Conservation (phyloP, 2,329 filamentous ascomycete genomes). For the Microcyclospora pomicola region DNA sequence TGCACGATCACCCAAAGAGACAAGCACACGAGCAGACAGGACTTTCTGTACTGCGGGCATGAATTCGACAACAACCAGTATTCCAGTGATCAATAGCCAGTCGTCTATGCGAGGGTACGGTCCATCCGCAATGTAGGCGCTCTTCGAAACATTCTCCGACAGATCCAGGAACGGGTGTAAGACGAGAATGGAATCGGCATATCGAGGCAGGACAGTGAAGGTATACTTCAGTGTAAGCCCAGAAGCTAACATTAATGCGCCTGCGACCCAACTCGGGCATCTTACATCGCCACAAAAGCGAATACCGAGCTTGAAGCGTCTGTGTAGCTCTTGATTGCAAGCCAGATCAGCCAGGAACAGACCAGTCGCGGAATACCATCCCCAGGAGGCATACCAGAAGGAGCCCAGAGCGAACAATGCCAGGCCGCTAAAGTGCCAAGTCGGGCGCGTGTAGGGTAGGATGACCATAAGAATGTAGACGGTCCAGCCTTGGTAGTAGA, state of each 20-base stretch:
- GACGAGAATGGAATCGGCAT: conserved; percentile 10
- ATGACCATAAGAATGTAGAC: conserved; percentile 36
- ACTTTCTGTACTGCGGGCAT: conserved; percentile 6
- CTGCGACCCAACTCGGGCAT: conserved; percentile 10
- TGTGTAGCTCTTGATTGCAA: conserved; percentile 6
- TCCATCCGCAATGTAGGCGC: conserved; percentile 6
- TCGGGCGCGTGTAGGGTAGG: conserved; percentile 28
- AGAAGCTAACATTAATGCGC: conserved; percentile 2
- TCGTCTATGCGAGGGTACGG: conserved; percentile 16
- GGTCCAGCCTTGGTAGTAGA: conserved; percentile 35
- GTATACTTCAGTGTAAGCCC: conserved; percentile 15
- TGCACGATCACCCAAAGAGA: conserved; percentile 14
- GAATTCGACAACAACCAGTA: conserved; percentile 11
- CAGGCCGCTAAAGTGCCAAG: conserved; percentile 26
- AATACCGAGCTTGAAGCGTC: conserved; percentile 9
- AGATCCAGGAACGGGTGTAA: conserved; percentile 15
- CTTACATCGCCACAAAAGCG: conserved; percentile 7
- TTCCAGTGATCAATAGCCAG: conserved; percentile 13
- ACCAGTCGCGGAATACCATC: conserved; percentile 17
- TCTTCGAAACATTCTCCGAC: conserved; percentile 5
- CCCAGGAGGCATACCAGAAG: conserved; percentile 19
- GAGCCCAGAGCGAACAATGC: conserved; percentile 14
- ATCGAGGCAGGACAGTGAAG: conserved; percentile 12
- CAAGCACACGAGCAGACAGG: conserved; percentile 12
- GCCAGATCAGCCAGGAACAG: conserved; percentile 14